Evolutionary conservation across 768 basidiomycete genomes (phyloP).

Genomic region (Coprinellus micaceus): DNA sequence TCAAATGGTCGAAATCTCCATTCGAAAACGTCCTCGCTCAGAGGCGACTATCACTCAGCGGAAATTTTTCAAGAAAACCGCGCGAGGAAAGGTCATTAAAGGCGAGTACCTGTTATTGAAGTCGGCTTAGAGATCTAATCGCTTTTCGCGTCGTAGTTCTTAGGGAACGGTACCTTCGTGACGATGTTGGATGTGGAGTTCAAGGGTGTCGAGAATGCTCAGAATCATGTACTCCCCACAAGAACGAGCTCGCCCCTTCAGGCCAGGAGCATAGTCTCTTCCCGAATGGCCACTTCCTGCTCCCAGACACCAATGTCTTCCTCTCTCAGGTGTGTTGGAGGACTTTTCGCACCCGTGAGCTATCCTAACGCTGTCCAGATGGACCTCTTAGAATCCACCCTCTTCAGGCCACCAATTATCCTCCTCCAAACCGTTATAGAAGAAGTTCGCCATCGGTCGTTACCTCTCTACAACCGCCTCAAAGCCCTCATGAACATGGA

Average conservation of each 20-base stretch:
- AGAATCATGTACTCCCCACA: slow-evolving; percentile 2
- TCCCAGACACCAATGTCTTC: slow-evolving; percentile 95
- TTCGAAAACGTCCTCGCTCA: slow-evolving; percentile 64
- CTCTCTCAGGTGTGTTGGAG: slow-evolving; percentile 74
- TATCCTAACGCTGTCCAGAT: slow-evolving; percentile 49
- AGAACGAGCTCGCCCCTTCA: slow-evolving; percentile 25
- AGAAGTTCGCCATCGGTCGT: slow-evolving; percentile 91
- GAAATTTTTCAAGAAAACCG: slow-evolving; percentile 96
- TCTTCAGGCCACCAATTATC: slow-evolving; percentile 77
- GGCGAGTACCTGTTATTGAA: slow-evolving; percentile 42
- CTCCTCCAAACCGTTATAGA: slow-evolving; percentile 93
- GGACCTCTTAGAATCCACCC: slow-evolving; percentile 83
- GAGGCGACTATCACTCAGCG: slow-evolving; percentile 78
- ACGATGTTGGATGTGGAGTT: slow-evolving; percentile 88
- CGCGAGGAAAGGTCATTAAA: slow-evolving; percentile 89
- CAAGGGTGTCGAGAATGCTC: slow-evolving; percentile 64
- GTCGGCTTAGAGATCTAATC: not conserved
- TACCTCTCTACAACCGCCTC: slow-evolving; percentile 90
- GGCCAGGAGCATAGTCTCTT: slow-evolving; percentile 62
- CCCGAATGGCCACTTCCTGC: slow-evolving; percentile 70
- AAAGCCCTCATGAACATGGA: slow-evolving; percentile 82
- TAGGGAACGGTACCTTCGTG: slow-evolving; percentile 88
- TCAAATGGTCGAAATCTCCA: slow-evolving; percentile 63
- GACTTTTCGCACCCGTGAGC: no score
- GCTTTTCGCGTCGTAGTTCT: slow-evolving; percentile 53